Evolutionary conservation across 2,329 filamentous ascomycete genomes (phyloP).

Genomic region (Xylaria sp.): DNA sequence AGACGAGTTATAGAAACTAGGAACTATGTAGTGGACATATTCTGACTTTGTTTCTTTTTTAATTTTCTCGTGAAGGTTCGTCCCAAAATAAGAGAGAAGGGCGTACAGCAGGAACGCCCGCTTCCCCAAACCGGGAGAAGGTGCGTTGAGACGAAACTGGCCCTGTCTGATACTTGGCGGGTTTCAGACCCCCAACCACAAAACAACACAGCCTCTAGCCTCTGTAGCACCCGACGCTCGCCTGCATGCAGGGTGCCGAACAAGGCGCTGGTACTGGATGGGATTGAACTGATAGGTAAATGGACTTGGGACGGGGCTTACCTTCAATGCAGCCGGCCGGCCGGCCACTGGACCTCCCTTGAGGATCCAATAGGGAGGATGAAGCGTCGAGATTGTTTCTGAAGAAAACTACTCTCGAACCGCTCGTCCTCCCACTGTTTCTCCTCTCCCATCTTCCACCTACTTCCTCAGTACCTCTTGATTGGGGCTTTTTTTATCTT

Average conservation of each 20-base stretch:
- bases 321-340: background rate
- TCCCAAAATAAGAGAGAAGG: constrained; percentile 13
- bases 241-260: constrained; percentile 9
- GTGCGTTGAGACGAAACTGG: constrained; percentile 28
- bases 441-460: constrained; percentile 18
- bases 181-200: constrained; percentile 26
- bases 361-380: constrained; percentile 7
- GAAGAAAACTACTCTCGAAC: background rate
- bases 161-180: constrained; percentile 29
- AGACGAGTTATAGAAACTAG: too few relatives aligned
- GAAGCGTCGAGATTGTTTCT: constrained; percentile 30
- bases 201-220: constrained; percentile 62
- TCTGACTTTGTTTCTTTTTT: too few relatives aligned
- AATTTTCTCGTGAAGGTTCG: background rate
- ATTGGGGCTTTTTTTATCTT: constrained; percentile 44
- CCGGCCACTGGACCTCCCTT: background rate
- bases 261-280: constrained; percentile 15
- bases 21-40: too few relatives aligned
- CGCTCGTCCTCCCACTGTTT: constrained; percentile 28
- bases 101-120: constrained; percentile 3
- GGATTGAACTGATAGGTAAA: background rate
- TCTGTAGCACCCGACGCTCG: constrained; percentile 44
- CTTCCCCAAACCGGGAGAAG: constrained; percentile 21
- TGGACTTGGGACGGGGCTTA: background rate
- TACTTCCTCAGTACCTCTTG: constrained; percentile 43